Evolutionary conservation across 495 filamentous ascomycete genomes (phyloP).

Genomic region (Lasiosphaeria ovina): DNA sequence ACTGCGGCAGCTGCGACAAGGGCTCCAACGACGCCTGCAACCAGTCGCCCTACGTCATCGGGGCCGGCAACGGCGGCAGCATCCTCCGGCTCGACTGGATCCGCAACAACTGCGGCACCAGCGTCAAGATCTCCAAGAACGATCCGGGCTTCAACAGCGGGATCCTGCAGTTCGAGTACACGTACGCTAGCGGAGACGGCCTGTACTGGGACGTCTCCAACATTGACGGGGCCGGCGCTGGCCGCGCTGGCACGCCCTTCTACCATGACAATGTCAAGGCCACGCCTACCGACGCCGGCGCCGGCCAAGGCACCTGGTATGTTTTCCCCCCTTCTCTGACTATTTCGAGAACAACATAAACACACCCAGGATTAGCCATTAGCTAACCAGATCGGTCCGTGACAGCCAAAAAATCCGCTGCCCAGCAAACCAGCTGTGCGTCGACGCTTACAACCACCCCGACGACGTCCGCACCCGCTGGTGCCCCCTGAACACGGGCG

Average conservation of each 20-base stretch:
- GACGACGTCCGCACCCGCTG: slow-evolving; percentile 9
- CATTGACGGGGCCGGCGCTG: slow-evolving; percentile 15
- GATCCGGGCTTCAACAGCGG: slow-evolving; percentile 10
- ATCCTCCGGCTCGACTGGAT: slow-evolving; percentile 9
- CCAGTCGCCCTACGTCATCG: not conserved
- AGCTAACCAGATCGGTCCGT: no score
- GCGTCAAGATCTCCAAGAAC: slow-evolving; percentile 17
- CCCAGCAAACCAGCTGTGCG: slow-evolving; percentile 8
- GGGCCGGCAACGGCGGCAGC: not conserved
- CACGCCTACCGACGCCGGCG: slow-evolving; percentile 13
- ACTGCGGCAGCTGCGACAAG: slow-evolving; percentile 13
- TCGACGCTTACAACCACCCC: slow-evolving; percentile 13
- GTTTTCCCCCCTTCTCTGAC: no score
- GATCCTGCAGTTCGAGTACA: slow-evolving; percentile 23
- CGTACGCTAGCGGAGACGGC: not conserved
- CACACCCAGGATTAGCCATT: no score
- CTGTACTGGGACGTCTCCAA: slow-evolving; percentile 20
- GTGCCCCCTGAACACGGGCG: slow-evolving; percentile 12
- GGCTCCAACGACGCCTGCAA: slow-evolving; percentile 7
- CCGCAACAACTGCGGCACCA: slow-evolving; percentile 10
- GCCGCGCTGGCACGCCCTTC: slow-evolving; percentile 17
- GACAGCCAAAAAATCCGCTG: slow-evolving; percentile 10
- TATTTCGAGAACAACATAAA: no score
- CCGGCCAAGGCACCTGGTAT: slow-evolving; percentile 9
- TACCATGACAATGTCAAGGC: slow-evolving; percentile 15